Evolutionary conservation across 345 rosid genomes (phyloP), one percentile per base, ranked within the genome.

Genomic region (Limnanthes douglasii): DNA sequence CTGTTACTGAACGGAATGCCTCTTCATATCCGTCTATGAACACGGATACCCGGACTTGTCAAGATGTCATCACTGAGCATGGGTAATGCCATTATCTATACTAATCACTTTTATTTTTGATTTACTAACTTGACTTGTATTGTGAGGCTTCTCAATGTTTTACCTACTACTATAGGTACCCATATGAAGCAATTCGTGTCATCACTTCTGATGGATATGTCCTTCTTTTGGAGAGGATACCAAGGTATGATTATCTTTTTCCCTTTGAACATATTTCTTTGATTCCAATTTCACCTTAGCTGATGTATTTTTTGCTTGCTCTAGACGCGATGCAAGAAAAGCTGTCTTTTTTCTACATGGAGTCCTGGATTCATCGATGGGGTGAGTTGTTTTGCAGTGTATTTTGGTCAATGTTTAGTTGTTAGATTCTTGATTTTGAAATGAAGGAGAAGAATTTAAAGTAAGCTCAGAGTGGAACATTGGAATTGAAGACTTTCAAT

Each of bases 341-440:
- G 94, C 75, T 51, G 86, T 90, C 41, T 90, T 61, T 54, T 63
- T 84, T 38, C 98, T 84, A 60, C 98, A 90, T 57, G 98, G 98
- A 16, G 35, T 90, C 39, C 55, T 84, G 58, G 95, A 90, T 75
- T 70, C 98, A 31, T 84, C 98, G 17, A 72, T 90, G 95, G 95
- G 98, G 98, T 90, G 31, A 64, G 81, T 56, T 48, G 8, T 29
- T 48, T 19, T 16, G 3, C 8, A n/a, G n/a, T n/a, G n/a, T n/a
- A n/a, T n/a, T n/a, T n/a, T n/a, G n/a, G n/a, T 43, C 41, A 43
- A 36, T 3, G 23, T 56, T 16, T 16, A 8, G 34, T 13, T 40
- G 13, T 8, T 32, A 23, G 21, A 38, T 53, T n/a, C n/a, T n/a
- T n/a, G n/a, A n/a, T n/a, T n/a, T n/a, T n/a, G n/a, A n/a, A n/a